These are phyloP conservation scores for Euphorbia schlechtendalii DNA, from an alignment of 441 rosid species.

Conservation along the genomic window DNA sequence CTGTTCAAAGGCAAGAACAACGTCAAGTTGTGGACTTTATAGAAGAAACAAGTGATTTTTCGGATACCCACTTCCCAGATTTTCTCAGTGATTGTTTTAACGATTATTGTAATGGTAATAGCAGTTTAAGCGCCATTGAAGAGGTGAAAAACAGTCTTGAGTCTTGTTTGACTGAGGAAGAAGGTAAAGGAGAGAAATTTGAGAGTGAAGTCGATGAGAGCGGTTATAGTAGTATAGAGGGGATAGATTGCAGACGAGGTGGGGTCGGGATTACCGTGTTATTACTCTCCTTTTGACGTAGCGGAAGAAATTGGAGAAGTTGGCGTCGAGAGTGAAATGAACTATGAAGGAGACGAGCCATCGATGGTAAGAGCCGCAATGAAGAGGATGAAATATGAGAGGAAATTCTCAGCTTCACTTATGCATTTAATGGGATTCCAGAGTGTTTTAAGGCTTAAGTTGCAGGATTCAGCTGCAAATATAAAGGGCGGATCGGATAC, in stretches of 20 bases:
- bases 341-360: constrained; percentile 31
- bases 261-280: constrained; percentile 25
- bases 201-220: constrained; percentile 16
- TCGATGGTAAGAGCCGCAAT: constrained; percentile 39
- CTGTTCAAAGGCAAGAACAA: too few species aligned
- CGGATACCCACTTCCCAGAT: too few species aligned
- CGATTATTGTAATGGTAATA: not conserved
- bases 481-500: constrained; percentile 24
- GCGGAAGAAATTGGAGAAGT: constrained; percentile 42
- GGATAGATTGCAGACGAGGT: constrained; percentile 43
- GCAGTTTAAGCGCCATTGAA: constrained; percentile 13
- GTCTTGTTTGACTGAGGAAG: constrained; percentile 20
- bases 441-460: constrained; percentile 47
- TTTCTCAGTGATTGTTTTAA: not conserved
- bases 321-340: constrained; percentile 25
- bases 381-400: constrained; percentile 54
- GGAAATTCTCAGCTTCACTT: constrained; percentile 63
- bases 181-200: constrained; percentile 10
- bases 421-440: constrained; percentile 55
- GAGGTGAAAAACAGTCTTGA: constrained; percentile 23
- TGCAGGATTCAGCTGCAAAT: constrained; percentile 23
- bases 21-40: too few species aligned
- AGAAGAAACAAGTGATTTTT: too few species aligned
- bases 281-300: constrained; percentile 55
- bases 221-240: constrained; percentile 3